Conservation (phyloP, 129 eudicot genomes). For the Mikania micrantha region DNA sequence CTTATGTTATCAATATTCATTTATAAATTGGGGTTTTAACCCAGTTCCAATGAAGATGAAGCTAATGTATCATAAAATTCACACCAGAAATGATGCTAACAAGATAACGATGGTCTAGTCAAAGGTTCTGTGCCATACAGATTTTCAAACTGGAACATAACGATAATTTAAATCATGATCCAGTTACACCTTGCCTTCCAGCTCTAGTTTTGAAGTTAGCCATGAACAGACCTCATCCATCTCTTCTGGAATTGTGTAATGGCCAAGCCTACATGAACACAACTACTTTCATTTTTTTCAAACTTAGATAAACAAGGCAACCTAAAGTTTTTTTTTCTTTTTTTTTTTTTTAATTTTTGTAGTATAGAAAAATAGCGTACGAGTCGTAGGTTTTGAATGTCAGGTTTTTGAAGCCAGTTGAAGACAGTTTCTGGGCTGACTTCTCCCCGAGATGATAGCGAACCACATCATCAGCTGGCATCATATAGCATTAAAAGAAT, state of each 20-base stretch:
- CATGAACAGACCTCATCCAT: slow-evolving; percentile 80
- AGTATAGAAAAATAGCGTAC: slow-evolving; percentile 32
- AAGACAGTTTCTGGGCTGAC: slow-evolving; percentile 50
- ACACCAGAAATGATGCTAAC: slow-evolving; percentile 9
- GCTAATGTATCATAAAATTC: slow-evolving; percentile 20
- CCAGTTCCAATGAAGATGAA: not conserved
- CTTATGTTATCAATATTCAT: not conserved
- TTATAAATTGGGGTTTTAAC: not conserved
- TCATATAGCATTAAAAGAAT: not conserved
- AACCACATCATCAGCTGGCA: slow-evolving; percentile 87
- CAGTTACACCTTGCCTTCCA: slow-evolving; percentile 34
- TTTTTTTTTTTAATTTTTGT: no score
- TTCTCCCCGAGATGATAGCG: slow-evolving; percentile 65
- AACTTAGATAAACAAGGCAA: not conserved
- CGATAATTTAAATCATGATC: no score
- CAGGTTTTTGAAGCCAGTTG: slow-evolving; percentile 60
- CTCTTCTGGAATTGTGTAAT: slow-evolving; percentile 88
- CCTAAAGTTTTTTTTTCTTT: not conserved
- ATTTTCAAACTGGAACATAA: not conserved
- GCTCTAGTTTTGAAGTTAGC: slow-evolving; percentile 70
- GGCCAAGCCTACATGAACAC: slow-evolving; percentile 63
- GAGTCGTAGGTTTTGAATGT: slow-evolving; percentile 63
- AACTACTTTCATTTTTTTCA: not conserved
- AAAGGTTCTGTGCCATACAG: not conserved
- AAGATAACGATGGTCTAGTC: not conserved